Evolutionary conservation across 768 basidiomycete species (phyloP).

Genomic region (Mrakia blollopis): DNA sequence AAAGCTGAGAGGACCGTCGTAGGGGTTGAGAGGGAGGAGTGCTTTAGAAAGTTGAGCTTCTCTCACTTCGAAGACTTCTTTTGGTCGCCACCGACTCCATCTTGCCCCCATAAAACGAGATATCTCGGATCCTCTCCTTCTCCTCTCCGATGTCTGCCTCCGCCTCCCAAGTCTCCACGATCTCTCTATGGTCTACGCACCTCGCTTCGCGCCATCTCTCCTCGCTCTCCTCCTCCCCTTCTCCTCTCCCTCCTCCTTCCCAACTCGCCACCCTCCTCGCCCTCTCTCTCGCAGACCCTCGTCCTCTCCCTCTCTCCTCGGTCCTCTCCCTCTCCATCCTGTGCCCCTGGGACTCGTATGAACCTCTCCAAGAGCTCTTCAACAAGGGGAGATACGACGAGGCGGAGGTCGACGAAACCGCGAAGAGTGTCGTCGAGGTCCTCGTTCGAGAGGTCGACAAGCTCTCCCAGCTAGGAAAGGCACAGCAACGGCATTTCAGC

Average conservation of each 20-base stretch:
- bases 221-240: not conserved
- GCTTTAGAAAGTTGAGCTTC: no score
- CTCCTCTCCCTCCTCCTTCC: conserved; percentile 4
- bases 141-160: not conserved
- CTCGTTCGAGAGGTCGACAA: not conserved
- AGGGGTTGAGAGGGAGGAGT: no score
- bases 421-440: not conserved
- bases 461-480: not conserved
- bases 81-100: no score
- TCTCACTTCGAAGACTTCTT: no score
- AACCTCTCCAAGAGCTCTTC: conserved; percentile 3
- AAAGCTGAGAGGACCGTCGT: no score
- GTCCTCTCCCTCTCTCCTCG: not conserved
- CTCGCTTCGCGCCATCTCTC: not conserved
- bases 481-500: not conserved
- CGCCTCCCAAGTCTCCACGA: not conserved
- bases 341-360: conserved; percentile 1
- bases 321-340: conserved; percentile 3
- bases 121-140: no score
- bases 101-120: no score
- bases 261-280: conserved; percentile 5
- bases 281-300: not conserved
- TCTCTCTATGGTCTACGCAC: not conserved
- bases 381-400: conserved; percentile 6
- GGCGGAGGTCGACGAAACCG: not conserved